Percentiles rank a stretch among this genome's conserved stretches.
Evolutionary conservation across 2,329 filamentous ascomycete genomes (phyloP).

Genomic region (Colletotrichum liaoningense): DNA sequence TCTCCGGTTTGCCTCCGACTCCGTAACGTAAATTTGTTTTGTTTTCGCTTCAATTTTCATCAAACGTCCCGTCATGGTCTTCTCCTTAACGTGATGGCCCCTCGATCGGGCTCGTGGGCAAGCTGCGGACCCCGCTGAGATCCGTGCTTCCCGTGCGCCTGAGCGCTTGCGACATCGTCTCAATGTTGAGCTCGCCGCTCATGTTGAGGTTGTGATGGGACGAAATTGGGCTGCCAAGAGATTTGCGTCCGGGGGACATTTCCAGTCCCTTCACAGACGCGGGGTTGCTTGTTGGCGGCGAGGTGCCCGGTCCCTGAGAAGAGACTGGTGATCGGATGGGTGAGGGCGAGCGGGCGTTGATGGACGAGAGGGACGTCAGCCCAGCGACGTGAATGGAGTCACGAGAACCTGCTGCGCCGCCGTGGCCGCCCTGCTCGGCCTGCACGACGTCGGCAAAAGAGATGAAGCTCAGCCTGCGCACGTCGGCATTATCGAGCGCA

Average conservation of each 20-base stretch:
- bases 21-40: conserved; percentile 28
- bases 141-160: conserved; percentile 88
- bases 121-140: conserved; percentile 67
- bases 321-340: conserved; percentile 84
- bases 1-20: conserved; percentile 35
- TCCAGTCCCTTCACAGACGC: conserved; percentile 81
- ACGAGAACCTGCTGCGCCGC: conserved; percentile 62
- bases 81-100: conserved; percentile 23
- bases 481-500: conserved; percentile 80
- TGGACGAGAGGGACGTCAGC: conserved; percentile 68
- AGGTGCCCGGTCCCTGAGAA: conserved; percentile 74
- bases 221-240: conserved; percentile 73
- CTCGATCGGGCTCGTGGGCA: conserved; percentile 69
- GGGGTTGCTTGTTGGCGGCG: conserved; percentile 81
- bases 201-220: conserved; percentile 61
- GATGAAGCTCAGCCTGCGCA: conserved; percentile 91
- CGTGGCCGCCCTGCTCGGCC: conserved; percentile 76
- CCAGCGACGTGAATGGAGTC: conserved; percentile 79
- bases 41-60: neutral
- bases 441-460: conserved; percentile 97
- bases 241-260: conserved; percentile 70
- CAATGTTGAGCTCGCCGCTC: conserved; percentile 82
- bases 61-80: neutral
- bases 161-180: conserved; percentile 93
- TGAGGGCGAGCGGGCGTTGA: conserved; percentile 77